Conservation (phyloP, 2,329 filamentous ascomycete genomes). For the Periconia sp. region DNA sequence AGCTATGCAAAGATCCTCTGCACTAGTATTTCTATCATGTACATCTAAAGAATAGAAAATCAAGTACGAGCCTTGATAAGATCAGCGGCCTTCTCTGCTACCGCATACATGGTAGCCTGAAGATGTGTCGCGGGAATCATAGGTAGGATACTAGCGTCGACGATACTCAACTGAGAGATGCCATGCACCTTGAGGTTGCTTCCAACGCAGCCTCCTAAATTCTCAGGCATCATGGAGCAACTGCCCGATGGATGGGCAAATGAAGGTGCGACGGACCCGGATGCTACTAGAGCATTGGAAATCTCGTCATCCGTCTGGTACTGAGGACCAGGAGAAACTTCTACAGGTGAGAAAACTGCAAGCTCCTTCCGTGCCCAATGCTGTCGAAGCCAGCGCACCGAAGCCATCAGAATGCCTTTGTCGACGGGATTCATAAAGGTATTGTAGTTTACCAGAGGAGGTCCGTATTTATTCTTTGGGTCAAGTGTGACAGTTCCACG, state of each 20-base stretch:
- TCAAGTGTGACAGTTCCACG: conserved; percentile 47
- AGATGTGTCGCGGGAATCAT: conserved; percentile 37
- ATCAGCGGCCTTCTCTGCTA: conserved; percentile 41
- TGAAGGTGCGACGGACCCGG: too few species aligned
- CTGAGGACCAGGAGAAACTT: conserved; percentile 32
- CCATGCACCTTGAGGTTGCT: conserved; percentile 32
- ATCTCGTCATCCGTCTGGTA: conserved; percentile 1
- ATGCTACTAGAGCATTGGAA: too few species aligned
- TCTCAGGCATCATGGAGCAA: conserved; percentile 37
- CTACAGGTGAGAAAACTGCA: conserved; percentile 36
- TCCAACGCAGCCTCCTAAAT: conserved; percentile 32
- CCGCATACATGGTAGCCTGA: conserved; percentile 38
- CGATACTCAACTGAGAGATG: conserved; percentile 30
- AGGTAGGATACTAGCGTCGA: conserved; percentile 39
- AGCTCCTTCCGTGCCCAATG: too few species aligned
- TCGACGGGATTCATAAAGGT: conserved; percentile 43
- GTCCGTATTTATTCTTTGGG: conserved; percentile 37
- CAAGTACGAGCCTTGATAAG: conserved; percentile 37
- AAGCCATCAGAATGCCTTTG: too few species aligned
- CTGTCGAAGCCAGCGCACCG: too few species aligned
- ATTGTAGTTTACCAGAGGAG: conserved; percentile 42
- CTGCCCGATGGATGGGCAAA: conserved; percentile 17
- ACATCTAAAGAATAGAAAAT: too few species aligned
- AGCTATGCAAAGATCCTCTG: too few species aligned
- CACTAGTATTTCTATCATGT: too few species aligned